Percentiles rank a stretch among this genome's conserved stretches.
Evolutionary conservation across 768 basidiomycete genomes (phyloP).

Genomic region (Amanita polypyramis): DNA sequence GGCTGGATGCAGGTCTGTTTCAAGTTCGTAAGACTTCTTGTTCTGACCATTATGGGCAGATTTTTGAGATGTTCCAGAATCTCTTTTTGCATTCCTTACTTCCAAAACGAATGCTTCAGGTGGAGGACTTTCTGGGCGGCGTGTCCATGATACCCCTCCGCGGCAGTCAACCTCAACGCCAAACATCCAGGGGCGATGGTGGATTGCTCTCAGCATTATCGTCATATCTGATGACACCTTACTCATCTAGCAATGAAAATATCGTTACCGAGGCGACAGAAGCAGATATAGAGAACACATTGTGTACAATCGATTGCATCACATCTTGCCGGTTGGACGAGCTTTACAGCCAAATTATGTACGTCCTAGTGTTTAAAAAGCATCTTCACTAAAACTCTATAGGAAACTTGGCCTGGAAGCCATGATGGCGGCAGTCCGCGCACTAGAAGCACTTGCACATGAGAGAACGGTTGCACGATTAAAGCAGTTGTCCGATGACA

Average conservation of each 20-base stretch:
- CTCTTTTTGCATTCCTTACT: conserved; percentile 90
- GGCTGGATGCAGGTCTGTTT: conserved; percentile 81
- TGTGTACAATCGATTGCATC: conserved; percentile 93
- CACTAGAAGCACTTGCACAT: conserved; percentile 85
- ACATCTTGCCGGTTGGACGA: conserved; percentile 90
- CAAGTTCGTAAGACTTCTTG: not conserved
- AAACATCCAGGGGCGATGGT: conserved; percentile 65
- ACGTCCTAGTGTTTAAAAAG: conserved; percentile 19
- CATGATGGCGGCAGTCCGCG: conserved; percentile 73
- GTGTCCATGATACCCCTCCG: conserved; percentile 86
- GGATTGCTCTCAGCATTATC: conserved; percentile 90
- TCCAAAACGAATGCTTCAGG: conserved; percentile 84
- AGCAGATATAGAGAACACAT: conserved; percentile 84
- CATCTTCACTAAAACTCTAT: not conserved
- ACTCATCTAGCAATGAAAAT: conserved; percentile 63
- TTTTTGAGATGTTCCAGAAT: conserved; percentile 98
- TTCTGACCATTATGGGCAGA: conserved; percentile 31
- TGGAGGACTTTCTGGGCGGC: conserved; percentile 98
- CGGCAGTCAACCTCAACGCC: conserved; percentile 54
- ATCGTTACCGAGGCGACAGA: conserved; percentile 84
- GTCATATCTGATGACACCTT: conserved; percentile 94
- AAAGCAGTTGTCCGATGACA: conserved; percentile 60
- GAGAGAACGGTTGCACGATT: conserved; percentile 76
- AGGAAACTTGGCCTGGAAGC: conserved; percentile 77
- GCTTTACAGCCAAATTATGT: conserved; percentile 91